These are phyloP conservation scores for Fragilariopsis cylindrus DNA, from an alignment of 108 stramenopile genomes.

Conservation along the genomic window DNA sequence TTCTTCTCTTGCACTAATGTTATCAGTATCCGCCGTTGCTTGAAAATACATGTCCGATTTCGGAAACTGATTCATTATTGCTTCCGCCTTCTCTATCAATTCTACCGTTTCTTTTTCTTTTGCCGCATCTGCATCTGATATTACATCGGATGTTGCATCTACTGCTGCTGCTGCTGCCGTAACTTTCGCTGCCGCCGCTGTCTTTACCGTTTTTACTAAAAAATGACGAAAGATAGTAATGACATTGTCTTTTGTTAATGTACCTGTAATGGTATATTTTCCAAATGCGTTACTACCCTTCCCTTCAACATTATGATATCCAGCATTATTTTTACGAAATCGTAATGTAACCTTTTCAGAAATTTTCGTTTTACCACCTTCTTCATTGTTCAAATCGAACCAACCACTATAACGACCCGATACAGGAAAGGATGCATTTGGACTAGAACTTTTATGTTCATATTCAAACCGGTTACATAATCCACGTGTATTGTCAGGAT, in stretches of 20 bases:
- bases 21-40: too few species aligned
- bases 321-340: slow-evolving; percentile 76
- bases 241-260: slow-evolving; percentile 59
- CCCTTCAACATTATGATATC: slow-evolving; percentile 88
- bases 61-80: too few species aligned
- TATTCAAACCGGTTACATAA: slow-evolving; percentile 81
- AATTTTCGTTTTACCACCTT: slow-evolving; percentile 59
- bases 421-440: slow-evolving; percentile 58
- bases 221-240: slow-evolving; percentile 86
- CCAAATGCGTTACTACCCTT: slow-evolving; percentile 78
- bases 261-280: slow-evolving; percentile 84
- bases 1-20: too few species aligned
- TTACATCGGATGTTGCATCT: too few species aligned
- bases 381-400: slow-evolving; percentile 65
- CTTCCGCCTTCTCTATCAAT: too few species aligned
- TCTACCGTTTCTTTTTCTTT: too few species aligned
- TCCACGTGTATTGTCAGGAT: slow-evolving; percentile 63
- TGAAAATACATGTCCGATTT: too few species aligned
- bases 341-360: slow-evolving; percentile 74
- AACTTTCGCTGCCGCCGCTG: too few species aligned
- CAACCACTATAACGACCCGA: slow-evolving; percentile 82
- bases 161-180: background rate
- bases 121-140: too few species aligned
- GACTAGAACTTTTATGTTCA: slow-evolving; percentile 70
- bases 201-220: slow-evolving; percentile 41